Conservation (phyloP, 441 rosid genomes). For the Populus hybrid region DNA sequence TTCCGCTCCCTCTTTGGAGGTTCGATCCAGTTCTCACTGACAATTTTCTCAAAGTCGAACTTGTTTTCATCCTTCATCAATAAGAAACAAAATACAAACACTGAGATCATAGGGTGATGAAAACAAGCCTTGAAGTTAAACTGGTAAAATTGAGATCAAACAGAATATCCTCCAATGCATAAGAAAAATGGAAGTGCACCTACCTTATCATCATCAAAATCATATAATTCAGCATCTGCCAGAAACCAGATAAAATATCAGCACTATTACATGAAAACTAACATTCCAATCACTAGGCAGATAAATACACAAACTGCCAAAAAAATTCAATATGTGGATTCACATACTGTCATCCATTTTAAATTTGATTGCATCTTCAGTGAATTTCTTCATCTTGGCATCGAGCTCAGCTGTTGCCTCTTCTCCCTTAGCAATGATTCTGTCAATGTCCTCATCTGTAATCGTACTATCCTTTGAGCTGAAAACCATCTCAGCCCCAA, state of each 20-base stretch:
- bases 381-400: slow-evolving; percentile 99
- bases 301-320: slow-evolving; percentile 5
- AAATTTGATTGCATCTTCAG: slow-evolving; percentile 97
- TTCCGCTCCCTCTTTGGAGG: slow-evolving; percentile 99
- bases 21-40: slow-evolving; percentile 96
- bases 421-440: slow-evolving; percentile 98
- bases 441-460: slow-evolving; percentile 94
- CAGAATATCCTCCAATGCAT: slow-evolving; percentile 17
- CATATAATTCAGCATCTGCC: slow-evolving; percentile 86
- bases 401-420: slow-evolving; percentile 96
- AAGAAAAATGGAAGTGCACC: slow-evolving; percentile 3
- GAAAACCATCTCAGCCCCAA: slow-evolving; percentile 99
- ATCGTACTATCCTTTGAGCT: slow-evolving; percentile 99
- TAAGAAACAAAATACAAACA: slow-evolving; percentile 21
- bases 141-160: slow-evolving; percentile 18
- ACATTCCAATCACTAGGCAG: background rate
- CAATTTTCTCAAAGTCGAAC: slow-evolving; percentile 94
- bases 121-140: slow-evolving; percentile 12
- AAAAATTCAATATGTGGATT: slow-evolving; percentile 1
- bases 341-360: slow-evolving; percentile 96
- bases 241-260: slow-evolving; percentile 15
- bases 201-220: slow-evolving; percentile 86
- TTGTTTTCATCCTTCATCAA: slow-evolving; percentile 82
- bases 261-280: slow-evolving; percentile 2
- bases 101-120: background rate